Evolutionary conservation across 768 basidiomycete genomes (phyloP), one percentile per base, ranked within the genome.

Genomic region (Collybia sordida): DNA sequence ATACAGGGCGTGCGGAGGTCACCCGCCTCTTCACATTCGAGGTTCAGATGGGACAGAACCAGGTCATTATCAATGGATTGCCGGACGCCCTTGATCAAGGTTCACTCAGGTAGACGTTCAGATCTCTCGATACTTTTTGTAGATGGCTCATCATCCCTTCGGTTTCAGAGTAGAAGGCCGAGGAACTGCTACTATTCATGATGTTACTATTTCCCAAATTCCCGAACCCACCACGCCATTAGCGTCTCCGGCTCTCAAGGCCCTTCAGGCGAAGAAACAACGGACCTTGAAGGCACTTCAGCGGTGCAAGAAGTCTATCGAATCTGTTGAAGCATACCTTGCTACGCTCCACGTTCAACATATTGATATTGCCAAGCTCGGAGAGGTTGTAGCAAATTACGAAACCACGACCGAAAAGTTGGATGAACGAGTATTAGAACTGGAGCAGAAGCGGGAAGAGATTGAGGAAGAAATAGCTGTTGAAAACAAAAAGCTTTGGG

Each of bases 101-200:
- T 6, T 76, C 74, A 17, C 24, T 45, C 12, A 43, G 50, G 50
- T 40, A 5, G n/a, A n/a, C n/a, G n/a, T n/a, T n/a, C n/a, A n/a
- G n/a, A 35, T 9, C n/a, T n/a, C n/a, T 35, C 22, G 4, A 22
- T 23, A 14, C 27, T 4, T 31, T 45, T 27, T 9, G n/a, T 42
- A 17, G 12, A 9, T 27, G 4, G 2, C 12, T 12, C 23, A 44
- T 19, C 3, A 14, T 22, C 18, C 11, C 11, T 50, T 8, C 23
- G 0, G 22, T 5, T 51, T 4, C 47, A 77, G 76, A 49, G 75
- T 77, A 3, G 73, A 78, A 62, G 76, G 75, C 8, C 57, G 66
- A 17, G 73, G 75, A n/a, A 55, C 61, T 35, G 75, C 73, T 4
- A 75, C 71, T 0, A 78, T 79, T 37, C 74, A 78, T 41, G 75